Base-by-base conservation (phyloP, 2,329 filamentous ascomycete genomes). In the Cercospora sp. region DNA sequence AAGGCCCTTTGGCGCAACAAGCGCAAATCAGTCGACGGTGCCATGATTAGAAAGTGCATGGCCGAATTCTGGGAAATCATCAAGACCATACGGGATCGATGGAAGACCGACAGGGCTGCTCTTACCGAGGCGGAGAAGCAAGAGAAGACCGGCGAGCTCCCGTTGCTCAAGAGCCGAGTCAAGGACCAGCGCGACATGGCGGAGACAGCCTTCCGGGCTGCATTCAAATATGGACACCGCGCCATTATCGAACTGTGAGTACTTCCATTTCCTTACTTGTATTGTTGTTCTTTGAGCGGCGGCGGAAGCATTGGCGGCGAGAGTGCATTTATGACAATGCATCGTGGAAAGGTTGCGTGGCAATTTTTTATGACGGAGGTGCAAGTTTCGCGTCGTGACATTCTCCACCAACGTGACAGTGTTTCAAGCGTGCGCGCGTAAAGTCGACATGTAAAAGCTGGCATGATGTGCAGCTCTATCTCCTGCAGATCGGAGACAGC, bases 1-100 rank as follows among this genome's bases (percentile, higher is more conserved):
- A 86, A 87, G 75, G 86, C 87, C 31, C 83, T 88, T 10, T 90
- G 88, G 87, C 84, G 82, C 60, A 84, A 85, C 57, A 84, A 84
- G 68, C 85, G 84, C 69, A 83, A 82, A 68, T 77, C 80, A 33
- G 79, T 84, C 20, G 79, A 80, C 64, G 79, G 82, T 16, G 83
- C 85, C 28, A 84, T 84, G 68, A 84, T 89, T 66, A 84, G 86
- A 71, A 80, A 78, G 69, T 85, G 84, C 55, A 80, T 89, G 70
- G 82, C 82, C 60, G 82, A 84, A 53, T 86, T 87, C 74, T 88
- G 87, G 80, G 86, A 89, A 60, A 80, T 89, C 55, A 80, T 89
- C 68, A 86, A 86, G 74, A 82, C 82, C 6, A 83, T 89, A 65
- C 84, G 87, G 67, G 87, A 89, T 75, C 81, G 84, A 42, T 90